phyloP scores from a whole-genome alignment of 176 grass and related monocot species.

The Carex scoparia region DNA sequence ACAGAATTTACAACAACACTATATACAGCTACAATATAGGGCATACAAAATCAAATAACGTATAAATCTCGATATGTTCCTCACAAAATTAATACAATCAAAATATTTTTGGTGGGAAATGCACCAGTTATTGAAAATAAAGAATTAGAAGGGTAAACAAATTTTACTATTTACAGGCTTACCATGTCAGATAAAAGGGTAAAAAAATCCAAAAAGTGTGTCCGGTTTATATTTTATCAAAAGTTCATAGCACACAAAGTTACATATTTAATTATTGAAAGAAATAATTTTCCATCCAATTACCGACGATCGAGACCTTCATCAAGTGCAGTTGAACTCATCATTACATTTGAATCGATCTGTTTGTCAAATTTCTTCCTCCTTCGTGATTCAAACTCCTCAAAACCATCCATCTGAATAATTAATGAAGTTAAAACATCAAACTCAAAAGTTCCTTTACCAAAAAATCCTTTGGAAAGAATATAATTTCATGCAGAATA shows the following conservation, averaged over 20 bases:
- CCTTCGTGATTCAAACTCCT: conserved; percentile 71
- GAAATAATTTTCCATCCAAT: background rate
- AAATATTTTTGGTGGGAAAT: background rate
- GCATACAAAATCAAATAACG: background rate
- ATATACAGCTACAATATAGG: background rate
- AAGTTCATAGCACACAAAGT: conserved; percentile 4
- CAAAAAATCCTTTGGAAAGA: background rate
- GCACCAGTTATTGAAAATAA: background rate
- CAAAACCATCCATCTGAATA: conserved; percentile 82
- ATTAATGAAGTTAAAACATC: background rate
- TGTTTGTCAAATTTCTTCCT: conserved; percentile 92
- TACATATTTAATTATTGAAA: conserved; percentile 35
- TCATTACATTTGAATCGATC: conserved; percentile 94
- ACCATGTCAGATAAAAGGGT: background rate
- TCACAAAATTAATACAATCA: background rate
- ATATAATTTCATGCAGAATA: background rate
- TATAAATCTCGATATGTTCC: background rate
- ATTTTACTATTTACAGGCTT: background rate
- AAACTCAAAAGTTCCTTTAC: background rate
- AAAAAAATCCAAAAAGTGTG: background rate
- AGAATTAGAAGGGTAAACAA: background rate
- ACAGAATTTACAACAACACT: background rate
- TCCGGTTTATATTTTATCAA: background rate
- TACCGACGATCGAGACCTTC: conserved; percentile 73
- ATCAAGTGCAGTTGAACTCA: conserved; percentile 68